phyloP scores from a whole-genome alignment of 106 monocot species.

The Acanthochlamys bracteata region DNA sequence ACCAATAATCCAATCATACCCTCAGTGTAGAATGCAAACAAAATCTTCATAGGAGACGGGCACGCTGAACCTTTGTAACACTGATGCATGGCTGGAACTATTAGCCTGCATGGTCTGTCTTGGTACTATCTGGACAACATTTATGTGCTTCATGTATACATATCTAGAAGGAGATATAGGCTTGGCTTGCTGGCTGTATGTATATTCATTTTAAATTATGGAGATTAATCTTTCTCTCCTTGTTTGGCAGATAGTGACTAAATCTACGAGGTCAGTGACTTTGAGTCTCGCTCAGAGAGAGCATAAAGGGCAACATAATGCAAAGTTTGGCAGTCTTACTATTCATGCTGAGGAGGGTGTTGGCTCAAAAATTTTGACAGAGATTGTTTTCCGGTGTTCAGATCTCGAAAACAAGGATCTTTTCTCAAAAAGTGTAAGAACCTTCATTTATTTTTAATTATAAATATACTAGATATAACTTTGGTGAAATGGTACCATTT shows the following conservation, averaged over 20 bases:
- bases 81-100: no score
- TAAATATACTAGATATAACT: background rate
- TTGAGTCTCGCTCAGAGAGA: slow-evolving; percentile 48
- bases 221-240: background rate
- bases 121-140: no score
- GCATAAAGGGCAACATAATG: slow-evolving; percentile 9
- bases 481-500: slow-evolving; percentile 1
- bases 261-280: slow-evolving; percentile 38
- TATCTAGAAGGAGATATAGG: no score
- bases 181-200: no score
- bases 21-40: no score
- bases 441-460: background rate
- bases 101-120: no score
- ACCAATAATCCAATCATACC: no score
- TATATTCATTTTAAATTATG: no score
- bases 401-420: slow-evolving; percentile 88
- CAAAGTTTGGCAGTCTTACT: slow-evolving; percentile 49
- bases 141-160: no score
- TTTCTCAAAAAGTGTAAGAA: slow-evolving; percentile 90
- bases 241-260: slow-evolving; percentile 58
- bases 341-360: slow-evolving; percentile 65
- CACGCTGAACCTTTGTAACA: no score
- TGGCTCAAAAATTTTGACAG: slow-evolving; percentile 50
- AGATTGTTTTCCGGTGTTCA: slow-evolving; percentile 65
- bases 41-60: no score